Conservation (phyloP, 2,329 filamentous ascomycete species). For the Calonectria henricotiae region DNA sequence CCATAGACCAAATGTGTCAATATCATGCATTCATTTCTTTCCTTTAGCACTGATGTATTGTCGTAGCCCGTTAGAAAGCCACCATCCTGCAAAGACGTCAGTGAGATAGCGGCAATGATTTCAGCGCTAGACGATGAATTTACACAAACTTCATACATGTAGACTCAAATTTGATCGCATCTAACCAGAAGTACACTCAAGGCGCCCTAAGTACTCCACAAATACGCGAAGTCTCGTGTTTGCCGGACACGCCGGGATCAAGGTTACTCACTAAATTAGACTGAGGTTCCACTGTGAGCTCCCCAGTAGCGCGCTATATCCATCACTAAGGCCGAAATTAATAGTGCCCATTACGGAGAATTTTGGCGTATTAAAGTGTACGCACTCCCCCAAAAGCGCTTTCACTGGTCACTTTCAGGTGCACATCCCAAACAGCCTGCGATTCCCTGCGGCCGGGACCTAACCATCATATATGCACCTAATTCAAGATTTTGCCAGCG, state of each 20-base stretch:
- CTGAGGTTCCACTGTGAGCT: neutral
- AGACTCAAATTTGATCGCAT: neutral
- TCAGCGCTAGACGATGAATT: no score
- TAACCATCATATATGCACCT: neutral
- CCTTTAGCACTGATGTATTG: no score
- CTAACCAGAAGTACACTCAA: neutral
- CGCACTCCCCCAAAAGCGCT: neutral
- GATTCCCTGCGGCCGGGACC: no score
- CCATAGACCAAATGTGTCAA: no score
- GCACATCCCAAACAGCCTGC: neutral
- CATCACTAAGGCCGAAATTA: neutral
- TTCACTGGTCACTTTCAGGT: neutral
- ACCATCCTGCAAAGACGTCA: no score
- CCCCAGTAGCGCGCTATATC: neutral
- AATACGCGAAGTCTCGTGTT: neutral
- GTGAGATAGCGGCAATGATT: no score
- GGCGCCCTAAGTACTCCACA: neutral
- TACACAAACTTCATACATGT: no score
- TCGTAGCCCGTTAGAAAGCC: no score
- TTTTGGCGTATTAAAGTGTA: neutral
- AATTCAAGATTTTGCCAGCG: neutral
- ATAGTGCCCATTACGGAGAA: neutral
- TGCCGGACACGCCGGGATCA: neutral
- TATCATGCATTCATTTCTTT: no score
- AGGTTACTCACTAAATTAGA: conserved; percentile 17